Base-by-base conservation (phyloP, 116 monocot species). In the Zostera marina region DNA sequence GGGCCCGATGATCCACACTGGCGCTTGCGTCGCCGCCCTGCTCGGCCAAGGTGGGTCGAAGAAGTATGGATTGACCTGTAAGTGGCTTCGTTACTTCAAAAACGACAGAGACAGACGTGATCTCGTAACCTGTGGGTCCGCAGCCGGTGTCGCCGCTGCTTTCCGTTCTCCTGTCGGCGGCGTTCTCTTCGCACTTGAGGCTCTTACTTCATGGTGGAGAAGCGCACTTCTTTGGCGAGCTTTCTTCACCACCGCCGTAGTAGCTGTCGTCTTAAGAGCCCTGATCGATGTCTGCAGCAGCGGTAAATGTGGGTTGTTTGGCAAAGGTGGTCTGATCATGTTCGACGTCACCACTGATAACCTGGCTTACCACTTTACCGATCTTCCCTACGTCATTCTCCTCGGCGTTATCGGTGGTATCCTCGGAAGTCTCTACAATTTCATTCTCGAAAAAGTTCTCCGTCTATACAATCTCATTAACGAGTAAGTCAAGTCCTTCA, bases 151-250 rank as follows among this genome's bases (percentile, higher is more conserved):
- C 59, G 79, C 85, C 55, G 94, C 94, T 44, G 88, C 85, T 57
- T 94, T 94, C 60, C 81, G 94, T 17, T 79, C 94, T 4, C 94
- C 94, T 0, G 85, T 94, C 51, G 94, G 94, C 47, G 94, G 94
- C 46, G 79, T 94, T 19, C 77, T 94, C 47, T 85, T 94, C 65
- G 88, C 88, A 22, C 78, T 94, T 39, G 94, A 94, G 72, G 79
- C 81, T 32, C 55, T 88, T 44, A 77, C 85, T 8, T 88, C 94
- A 59, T 94, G 94, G 94, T 94, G 94, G 94, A 68, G 94, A 63
- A 85, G 85, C 62, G 70, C 88, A 4, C 67, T 94, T 32, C 73
- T 94, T 3, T 94, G 88, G 88, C 79, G 94, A 70, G 58, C 94
- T 59, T 94, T 94, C 69, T 94, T 94, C 62, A 82, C 85, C 5